Percentiles rank a stretch among this genome's conserved stretches.
phyloP scores from a whole-genome alignment of 768 basidiomycete species.

The Psilocybe sp. region DNA sequence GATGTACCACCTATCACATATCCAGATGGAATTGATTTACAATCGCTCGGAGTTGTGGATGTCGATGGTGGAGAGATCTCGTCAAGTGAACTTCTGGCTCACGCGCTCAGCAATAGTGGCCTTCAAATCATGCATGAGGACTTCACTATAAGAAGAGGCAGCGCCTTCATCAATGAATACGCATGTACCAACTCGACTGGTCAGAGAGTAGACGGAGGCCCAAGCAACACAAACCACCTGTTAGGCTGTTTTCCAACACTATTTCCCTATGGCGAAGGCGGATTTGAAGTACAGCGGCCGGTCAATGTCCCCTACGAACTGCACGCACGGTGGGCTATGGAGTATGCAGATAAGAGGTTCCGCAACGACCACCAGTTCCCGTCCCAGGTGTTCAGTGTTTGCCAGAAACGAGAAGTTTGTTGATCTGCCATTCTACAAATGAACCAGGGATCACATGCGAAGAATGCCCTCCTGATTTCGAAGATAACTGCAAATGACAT shows the following conservation, averaged over 20 bases:
- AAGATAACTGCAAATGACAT: conserved; percentile 13
- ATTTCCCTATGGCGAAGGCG: conserved; percentile 35
- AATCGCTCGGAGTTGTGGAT: conserved; percentile 21
- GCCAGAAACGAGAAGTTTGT: conserved; percentile 25
- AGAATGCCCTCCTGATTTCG: conserved; percentile 15
- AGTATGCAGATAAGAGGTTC: conserved; percentile 27
- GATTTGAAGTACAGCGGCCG: conserved; percentile 22
- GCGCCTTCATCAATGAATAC: conserved; percentile 28
- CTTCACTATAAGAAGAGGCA: conserved; percentile 11
- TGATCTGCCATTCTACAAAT: conserved; percentile 28
- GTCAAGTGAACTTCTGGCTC: conserved; percentile 16
- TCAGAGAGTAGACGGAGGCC: conserved; percentile 16
- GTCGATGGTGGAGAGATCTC: conserved; percentile 9
- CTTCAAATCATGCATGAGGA: background rate
- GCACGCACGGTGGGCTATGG: conserved; percentile 28
- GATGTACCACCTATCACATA: too few relatives aligned
- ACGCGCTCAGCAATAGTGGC: conserved; percentile 16
- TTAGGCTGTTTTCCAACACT: conserved; percentile 27
- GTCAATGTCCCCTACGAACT: conserved; percentile 21
- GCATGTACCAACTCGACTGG: conserved; percentile 7
- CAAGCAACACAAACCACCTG: conserved; percentile 23
- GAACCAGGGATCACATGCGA: conserved; percentile 12
- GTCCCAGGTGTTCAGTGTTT: conserved; percentile 27
- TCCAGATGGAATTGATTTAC: too few relatives aligned
- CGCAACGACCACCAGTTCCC: conserved; percentile 22